Evolutionary conservation across 75 land plant species (phyloP).

Genomic region (Cunninghamia lanceolata): DNA sequence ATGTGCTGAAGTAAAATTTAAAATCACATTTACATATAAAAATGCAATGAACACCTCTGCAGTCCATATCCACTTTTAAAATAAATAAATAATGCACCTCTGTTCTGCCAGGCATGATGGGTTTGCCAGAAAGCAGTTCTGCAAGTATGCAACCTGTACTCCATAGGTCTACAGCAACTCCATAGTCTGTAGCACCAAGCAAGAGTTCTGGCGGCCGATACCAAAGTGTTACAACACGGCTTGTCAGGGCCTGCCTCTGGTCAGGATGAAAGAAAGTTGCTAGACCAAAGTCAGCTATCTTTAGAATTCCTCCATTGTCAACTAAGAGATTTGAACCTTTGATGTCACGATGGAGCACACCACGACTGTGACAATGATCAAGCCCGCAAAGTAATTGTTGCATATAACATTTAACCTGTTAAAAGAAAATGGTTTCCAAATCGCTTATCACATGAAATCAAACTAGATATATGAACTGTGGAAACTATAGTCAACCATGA

Average conservation of each 20-base stretch:
- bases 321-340: constrained; percentile 58
- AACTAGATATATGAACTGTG: not conserved
- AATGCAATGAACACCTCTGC: constrained; percentile 6
- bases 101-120: constrained; percentile 69
- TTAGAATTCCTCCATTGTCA: constrained; percentile 51
- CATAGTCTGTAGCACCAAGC: constrained; percentile 59
- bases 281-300: constrained; percentile 60
- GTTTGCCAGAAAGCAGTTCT: constrained; percentile 57
- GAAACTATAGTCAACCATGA: not conserved
- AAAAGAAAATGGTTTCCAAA: not conserved
- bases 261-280: constrained; percentile 56
- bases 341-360: constrained; percentile 59
- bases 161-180: constrained; percentile 60
- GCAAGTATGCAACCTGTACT: constrained; percentile 63
- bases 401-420: constrained; percentile 59
- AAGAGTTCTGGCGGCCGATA: constrained; percentile 62
- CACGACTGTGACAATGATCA: constrained; percentile 55
- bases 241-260: constrained; percentile 46
- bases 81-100: constrained; percentile 35
- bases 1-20: not conserved
- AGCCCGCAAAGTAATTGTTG: constrained; percentile 51
- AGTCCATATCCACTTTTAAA: not conserved
- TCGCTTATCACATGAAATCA: not conserved
- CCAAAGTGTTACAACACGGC: constrained; percentile 66
- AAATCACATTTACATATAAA: not conserved